Evolutionary conservation across 129 eudicot genomes (phyloP).

Genomic region (Lactuca saligna): DNA sequence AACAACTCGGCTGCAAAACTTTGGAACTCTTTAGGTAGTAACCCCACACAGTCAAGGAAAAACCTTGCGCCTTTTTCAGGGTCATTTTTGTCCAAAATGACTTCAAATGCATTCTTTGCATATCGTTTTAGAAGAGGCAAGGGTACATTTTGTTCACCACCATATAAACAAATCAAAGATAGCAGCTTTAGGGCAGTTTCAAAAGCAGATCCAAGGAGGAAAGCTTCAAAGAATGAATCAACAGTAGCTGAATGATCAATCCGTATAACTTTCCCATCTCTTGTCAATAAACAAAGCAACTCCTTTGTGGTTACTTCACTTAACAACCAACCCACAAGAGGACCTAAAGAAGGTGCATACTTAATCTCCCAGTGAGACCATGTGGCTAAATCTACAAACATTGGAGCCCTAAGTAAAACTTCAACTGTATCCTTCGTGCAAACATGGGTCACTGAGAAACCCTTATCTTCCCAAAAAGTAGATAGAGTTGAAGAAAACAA

Average conservation of each 20-base stretch:
- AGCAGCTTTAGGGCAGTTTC: slow-evolving; percentile 66
- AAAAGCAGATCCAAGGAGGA: slow-evolving; percentile 59
- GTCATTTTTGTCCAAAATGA: slow-evolving; percentile 8
- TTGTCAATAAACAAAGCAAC: slow-evolving; percentile 69
- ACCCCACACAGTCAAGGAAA: slow-evolving; percentile 63
- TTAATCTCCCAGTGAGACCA: slow-evolving; percentile 83
- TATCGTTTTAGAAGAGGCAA: slow-evolving; percentile 63
- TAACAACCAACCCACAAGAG: slow-evolving; percentile 75
- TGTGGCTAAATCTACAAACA: slow-evolving; percentile 61
- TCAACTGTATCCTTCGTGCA: slow-evolving; percentile 61
- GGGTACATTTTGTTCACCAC: slow-evolving; percentile 63
- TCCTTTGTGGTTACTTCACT: slow-evolving; percentile 66
- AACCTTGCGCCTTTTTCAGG: slow-evolving; percentile 37
- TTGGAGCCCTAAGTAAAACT: slow-evolving; percentile 69
- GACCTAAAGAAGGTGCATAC: slow-evolving; percentile 85
- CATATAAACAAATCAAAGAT: slow-evolving; percentile 67
- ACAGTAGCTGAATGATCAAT: slow-evolving; percentile 72
- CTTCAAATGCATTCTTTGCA: slow-evolving; percentile 65
- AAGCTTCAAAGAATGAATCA: slow-evolving; percentile 67
- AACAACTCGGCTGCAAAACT: slow-evolving; percentile 72
- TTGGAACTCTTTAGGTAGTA: slow-evolving; percentile 67
- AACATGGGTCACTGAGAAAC: slow-evolving; percentile 16
- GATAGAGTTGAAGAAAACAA: slow-evolving; percentile 69
- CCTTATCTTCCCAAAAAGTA: slow-evolving; percentile 28
- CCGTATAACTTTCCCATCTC: slow-evolving; percentile 67